Conservation (phyloP, 805 yeast species). For the Pichia gijzeniarum region DNA sequence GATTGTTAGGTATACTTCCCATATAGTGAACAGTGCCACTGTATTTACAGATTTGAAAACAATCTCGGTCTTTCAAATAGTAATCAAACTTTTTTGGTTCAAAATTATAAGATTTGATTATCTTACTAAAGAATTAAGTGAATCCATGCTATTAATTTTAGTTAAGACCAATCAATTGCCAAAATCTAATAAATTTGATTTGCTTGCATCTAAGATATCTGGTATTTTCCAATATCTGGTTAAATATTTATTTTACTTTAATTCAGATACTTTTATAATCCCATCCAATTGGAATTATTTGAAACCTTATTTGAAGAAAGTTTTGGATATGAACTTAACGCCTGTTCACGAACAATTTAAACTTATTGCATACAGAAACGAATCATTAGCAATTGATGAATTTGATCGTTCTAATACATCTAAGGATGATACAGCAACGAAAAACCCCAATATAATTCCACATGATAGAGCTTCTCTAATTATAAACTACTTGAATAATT, state of each 20-base stretch:
- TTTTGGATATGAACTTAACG: conserved; percentile 30
- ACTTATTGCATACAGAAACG: conserved; percentile 60
- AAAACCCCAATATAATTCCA: background rate
- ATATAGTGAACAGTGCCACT: conserved; percentile 16
- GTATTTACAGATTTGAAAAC: conserved; percentile 19
- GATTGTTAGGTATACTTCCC: conserved; percentile 46
- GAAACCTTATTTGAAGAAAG: conserved; percentile 41
- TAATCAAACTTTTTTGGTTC: conserved; percentile 66
- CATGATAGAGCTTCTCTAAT: conserved; percentile 17
- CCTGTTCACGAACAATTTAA: conserved; percentile 44
- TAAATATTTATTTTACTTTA: conserved; percentile 39
- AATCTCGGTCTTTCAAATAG: conserved; percentile 35
- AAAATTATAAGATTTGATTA: conserved; percentile 51
- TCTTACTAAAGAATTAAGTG: conserved; percentile 59
- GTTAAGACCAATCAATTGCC: conserved; percentile 18
- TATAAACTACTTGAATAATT: conserved; percentile 26
- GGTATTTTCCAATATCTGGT: conserved; percentile 30
- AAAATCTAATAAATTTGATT: conserved; percentile 12
- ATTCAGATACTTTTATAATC: conserved; percentile 55
- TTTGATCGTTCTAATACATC: conserved; percentile 9
- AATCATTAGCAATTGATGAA: conserved; percentile 55
- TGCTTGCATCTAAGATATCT: conserved; percentile 18
- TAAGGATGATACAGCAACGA: background rate
- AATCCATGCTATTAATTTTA: conserved; percentile 38
- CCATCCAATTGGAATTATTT: conserved; percentile 57